Evolutionary conservation across 2,329 filamentous ascomycete genomes (phyloP).

Genomic region (Neopestalotiopsis rosae): DNA sequence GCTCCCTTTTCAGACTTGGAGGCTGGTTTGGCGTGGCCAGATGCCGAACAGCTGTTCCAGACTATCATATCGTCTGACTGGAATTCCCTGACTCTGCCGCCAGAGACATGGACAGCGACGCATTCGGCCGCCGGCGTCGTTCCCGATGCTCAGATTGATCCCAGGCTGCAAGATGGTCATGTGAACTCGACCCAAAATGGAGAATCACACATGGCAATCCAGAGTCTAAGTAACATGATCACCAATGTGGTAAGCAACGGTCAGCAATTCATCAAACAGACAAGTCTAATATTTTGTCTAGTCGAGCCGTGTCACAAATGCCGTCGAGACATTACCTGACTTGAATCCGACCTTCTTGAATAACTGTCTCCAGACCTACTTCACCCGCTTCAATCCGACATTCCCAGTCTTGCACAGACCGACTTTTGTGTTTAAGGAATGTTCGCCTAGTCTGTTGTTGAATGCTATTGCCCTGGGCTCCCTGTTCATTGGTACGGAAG

Average conservation of each 20-base stretch:
- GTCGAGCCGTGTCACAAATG: constrained; percentile 15
- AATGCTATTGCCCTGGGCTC: constrained; percentile 17
- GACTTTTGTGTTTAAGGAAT: constrained; percentile 15
- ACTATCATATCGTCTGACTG: constrained; percentile 17
- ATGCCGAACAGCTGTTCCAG: constrained; percentile 15
- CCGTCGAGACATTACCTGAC: constrained; percentile 14
- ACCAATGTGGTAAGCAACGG: constrained; percentile 10
- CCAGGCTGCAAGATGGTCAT: constrained; percentile 9
- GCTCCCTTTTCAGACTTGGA: constrained; percentile 9
- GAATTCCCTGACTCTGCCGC: constrained; percentile 14
- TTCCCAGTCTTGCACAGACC: constrained; percentile 14
- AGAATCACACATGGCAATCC: constrained; percentile 10
- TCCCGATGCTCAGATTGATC: constrained; percentile 6
- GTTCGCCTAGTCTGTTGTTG: constrained; percentile 14
- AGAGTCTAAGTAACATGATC: constrained; percentile 16
- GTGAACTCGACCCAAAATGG: not conserved
- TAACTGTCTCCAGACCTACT: constrained; percentile 17
- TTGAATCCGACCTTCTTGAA: constrained; percentile 14
- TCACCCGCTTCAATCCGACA: constrained; percentile 7
- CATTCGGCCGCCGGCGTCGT: not conserved
- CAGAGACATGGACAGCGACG: not conserved
- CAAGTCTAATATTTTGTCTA: not conserved
- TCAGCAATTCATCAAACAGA: not conserved
- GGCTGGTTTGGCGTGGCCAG: constrained; percentile 5
- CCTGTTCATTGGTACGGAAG: constrained; percentile 17